These are phyloP conservation scores for Peterozyma xylosa DNA, from an alignment of 805 yeast genomes.

Conservation along the genomic window DNA sequence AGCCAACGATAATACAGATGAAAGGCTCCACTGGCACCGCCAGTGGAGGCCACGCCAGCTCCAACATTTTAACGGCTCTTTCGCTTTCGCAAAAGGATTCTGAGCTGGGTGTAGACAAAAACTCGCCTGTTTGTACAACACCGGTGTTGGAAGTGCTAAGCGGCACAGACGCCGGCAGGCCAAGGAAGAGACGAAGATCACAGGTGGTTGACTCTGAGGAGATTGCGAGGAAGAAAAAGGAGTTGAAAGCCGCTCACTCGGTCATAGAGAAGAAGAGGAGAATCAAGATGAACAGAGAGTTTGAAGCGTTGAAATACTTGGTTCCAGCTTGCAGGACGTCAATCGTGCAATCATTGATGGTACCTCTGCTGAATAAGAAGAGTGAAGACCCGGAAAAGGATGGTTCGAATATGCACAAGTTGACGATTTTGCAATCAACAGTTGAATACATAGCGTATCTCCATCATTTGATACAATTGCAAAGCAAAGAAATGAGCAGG, in stretches of 20 bases:
- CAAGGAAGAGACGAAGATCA: conserved; percentile 20
- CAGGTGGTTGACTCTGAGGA: conserved; percentile 18
- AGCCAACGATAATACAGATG: conserved; percentile 39
- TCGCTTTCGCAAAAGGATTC: conserved; percentile 6
- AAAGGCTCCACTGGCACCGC: conserved; percentile 11
- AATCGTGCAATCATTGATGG: conserved; percentile 15
- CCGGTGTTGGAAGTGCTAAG: conserved; percentile 2
- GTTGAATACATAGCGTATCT: conserved; percentile 73
- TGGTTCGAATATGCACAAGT: conserved; percentile 53
- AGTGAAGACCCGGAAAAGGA: conserved; percentile 4
- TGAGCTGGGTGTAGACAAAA: conserved; percentile 13
- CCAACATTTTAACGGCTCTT: conserved; percentile 8
- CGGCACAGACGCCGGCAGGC: conserved; percentile 8
- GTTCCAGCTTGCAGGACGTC: conserved; percentile 72
- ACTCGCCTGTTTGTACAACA: not conserved
- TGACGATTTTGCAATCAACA: conserved; percentile 74
- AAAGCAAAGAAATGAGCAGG: conserved; percentile 30
- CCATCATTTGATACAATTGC: conserved; percentile 48
- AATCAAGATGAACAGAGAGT: conserved; percentile 73
- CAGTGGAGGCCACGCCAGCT: conserved; percentile 2
- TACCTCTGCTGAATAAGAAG: not conserved
- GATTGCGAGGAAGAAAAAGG: conserved; percentile 33
- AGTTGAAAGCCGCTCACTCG: conserved; percentile 57
- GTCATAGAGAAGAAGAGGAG: conserved; percentile 76
- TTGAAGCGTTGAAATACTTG: conserved; percentile 68